Base-by-base conservation (phyloP, 1,139 yeast species). In the Debaryomyces robertsiae region DNA sequence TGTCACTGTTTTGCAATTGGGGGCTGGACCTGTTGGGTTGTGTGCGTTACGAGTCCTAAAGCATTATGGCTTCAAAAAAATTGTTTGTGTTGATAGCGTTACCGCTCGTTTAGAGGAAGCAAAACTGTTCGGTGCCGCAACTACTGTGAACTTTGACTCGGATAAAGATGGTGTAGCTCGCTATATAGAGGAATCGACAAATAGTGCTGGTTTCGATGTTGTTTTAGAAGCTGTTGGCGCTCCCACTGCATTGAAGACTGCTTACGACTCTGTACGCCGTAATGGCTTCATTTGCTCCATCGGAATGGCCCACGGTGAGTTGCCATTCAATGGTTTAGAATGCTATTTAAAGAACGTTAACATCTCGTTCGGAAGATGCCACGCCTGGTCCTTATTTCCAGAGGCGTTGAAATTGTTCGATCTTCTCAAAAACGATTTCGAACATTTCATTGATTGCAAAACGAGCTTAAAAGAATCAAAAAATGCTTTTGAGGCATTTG, bases 21-120 rank as follows among this genome's bases (percentile, higher is more conserved):
- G 87, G 1, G 75, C 81, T 13, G 87, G 87, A 1, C 87, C 87
- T 0, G 87, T 81, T 2, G 84, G 84, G 0, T 63, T 79, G 17
- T 79, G 84, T 63, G 79, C 79, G 0, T 62, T 79, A 36, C 60
- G 70, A 19, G 63, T 76, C 0, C 69, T 80, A 37, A 69, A 65
- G 39, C 61, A 72, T 41, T 63, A 69, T 46, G 82, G 82, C 4
- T 69, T 77, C 49, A 53, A 57, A 31, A 65, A 66, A 13, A 59
- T 79, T 19, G 77, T 75, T 29, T 79, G 77, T 17, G 72, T 79
- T 7, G 84, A 79, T 49, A 65, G 69, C 27, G 77, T 79, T 9
- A 69, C 71, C 0, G 69, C 73, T 15, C 55, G 84, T 41, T 60
- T 79, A 39, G 62, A 62, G 7, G 67, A 65, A 43, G 84, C 83